phyloP scores from a whole-genome alignment of 495 filamentous ascomycete genomes.

The Glutinoglossum americanum region DNA sequence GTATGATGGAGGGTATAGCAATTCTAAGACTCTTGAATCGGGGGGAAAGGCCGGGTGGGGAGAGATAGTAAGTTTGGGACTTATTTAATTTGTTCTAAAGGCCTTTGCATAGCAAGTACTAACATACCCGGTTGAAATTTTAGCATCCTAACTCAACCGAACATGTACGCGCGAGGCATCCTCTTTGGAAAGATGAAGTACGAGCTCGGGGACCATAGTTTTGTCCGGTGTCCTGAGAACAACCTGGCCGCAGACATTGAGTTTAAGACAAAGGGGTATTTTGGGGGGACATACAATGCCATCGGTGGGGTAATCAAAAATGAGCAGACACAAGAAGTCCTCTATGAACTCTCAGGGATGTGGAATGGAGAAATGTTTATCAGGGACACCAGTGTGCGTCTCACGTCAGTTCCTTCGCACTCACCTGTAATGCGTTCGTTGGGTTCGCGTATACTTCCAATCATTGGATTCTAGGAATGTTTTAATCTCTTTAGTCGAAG shows the following conservation, averaged over 20 bases:
- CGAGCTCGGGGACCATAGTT: conserved; percentile 91
- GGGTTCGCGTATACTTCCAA: neutral
- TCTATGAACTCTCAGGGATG: conserved; percentile 77
- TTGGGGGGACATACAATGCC: conserved; percentile 87
- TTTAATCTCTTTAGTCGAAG: neutral
- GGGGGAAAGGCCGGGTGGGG: conserved; percentile 42
- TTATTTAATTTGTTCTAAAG: neutral
- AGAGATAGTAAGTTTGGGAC: conserved; percentile 70
- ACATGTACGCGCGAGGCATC: conserved; percentile 97
- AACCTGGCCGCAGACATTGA: conserved; percentile 81
- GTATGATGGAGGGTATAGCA: conserved; percentile 92
- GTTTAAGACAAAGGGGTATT: conserved; percentile 97
- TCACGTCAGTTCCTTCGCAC: neutral
- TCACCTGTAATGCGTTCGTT: neutral
- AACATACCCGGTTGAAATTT: neutral
- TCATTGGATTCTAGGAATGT: neutral
- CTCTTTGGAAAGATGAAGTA: conserved; percentile 99
- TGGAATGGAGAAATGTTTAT: conserved; percentile 93
- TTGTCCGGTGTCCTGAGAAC: conserved; percentile 76
- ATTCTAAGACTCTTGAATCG: conserved; percentile 67
- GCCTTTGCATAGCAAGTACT: neutral
- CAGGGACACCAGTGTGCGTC: conserved; percentile 53
- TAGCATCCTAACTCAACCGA: conserved; percentile 83
- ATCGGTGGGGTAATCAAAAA: conserved; percentile 87
- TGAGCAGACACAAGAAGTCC: conserved; percentile 58